Evolutionary conservation across 2,329 filamentous ascomycete species (phyloP), one percentile per base, ranked within the genome.

Genomic region (Alternaria panax): DNA sequence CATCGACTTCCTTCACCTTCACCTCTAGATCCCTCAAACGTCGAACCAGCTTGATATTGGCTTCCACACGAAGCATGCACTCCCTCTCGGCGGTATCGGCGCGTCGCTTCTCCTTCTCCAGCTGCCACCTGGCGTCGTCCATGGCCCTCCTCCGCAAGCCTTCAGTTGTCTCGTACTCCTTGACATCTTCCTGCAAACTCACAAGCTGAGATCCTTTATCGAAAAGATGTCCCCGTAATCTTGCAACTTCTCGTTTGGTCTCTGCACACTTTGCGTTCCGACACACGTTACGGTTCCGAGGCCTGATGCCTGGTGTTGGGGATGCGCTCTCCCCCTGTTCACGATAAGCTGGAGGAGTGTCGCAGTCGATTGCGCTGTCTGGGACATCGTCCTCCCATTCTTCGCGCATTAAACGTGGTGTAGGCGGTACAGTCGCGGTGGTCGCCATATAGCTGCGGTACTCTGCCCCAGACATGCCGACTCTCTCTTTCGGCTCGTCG

Each of bases 151-250:
- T 20, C 1, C 45, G 32, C 7, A 25, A 8, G 16, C 30, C 14
- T 28, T 45, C 46, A 2, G n/a, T 51, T 24, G 45, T 6, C 12
- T 59, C 51, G 36, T 51, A 40, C 22, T 56, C 52, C 16, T 36
- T 41, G 16, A 51, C 38, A 0, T 55, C 25, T 4, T 25, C 25
- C 4, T 56, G 45, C 7, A 30, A 24, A 20, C 45, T 34, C 8
- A 46, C 4, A 14, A 56, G 46, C 14, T 59, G 51, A n/a, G 25
- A 46, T 16, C 38, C 12, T 45, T 50, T 56, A 20, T 56, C 45
- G 9, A 51, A 56, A 5, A 56, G 45, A 7, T 45, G 4, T 3
- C 32, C 38, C 20, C 46, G 30, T 1, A 56, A 32, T n/a, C 46
- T 50, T 16, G 40, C n/a, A 8, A 34, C 46, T 41, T 56, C 57